Percentiles rank a stretch among this genome's conserved stretches.
Evolutionary conservation across 306 rosid genomes (phyloP).

Genomic region (Arachis hypogaea): DNA sequence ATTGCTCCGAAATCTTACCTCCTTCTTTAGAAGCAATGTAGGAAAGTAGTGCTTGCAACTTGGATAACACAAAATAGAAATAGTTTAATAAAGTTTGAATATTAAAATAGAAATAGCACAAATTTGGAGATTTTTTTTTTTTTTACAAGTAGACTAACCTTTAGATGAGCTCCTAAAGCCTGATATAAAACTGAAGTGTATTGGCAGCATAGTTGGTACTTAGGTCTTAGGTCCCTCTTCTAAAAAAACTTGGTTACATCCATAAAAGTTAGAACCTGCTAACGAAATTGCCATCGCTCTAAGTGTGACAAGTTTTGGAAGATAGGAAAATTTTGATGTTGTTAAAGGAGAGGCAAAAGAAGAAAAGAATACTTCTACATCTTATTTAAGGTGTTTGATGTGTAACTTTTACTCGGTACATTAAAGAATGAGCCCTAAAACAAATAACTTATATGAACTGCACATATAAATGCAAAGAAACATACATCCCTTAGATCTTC

Average conservation of each 20-base stretch:
- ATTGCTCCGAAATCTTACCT: too few relatives aligned
- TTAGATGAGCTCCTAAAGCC: slow-evolving; percentile 21
- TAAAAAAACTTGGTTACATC: neutral
- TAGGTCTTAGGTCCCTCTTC: neutral
- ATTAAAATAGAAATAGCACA: too few relatives aligned
- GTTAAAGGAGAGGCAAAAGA: slow-evolving; percentile 13
- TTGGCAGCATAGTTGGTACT: neutral
- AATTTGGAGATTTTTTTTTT: neutral
- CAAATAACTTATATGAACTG: slow-evolving; percentile 8
- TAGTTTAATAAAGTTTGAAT: too few relatives aligned
- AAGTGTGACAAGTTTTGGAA: slow-evolving; percentile 1
- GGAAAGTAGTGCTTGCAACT: too few relatives aligned
- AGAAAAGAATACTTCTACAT: neutral
- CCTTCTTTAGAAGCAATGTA: too few relatives aligned
- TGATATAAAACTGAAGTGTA: neutral
- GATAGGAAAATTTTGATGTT: slow-evolving; percentile 17
- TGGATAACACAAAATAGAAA: too few relatives aligned
- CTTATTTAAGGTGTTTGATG: too few relatives aligned
- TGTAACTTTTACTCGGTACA: too few relatives aligned
- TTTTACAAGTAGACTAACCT: slow-evolving; percentile 25
- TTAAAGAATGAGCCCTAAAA: neutral
- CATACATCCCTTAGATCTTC: slow-evolving; percentile 29
- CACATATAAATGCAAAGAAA: slow-evolving; percentile 24
- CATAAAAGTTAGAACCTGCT: slow-evolving; percentile 26
- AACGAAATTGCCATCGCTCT: slow-evolving; percentile 29